A percentile compares a stretch with the other conserved stretches of the same genome.
phyloP scores from a whole-genome alignment of 768 basidiomycete species.

The Leccinum incarnatum region DNA sequence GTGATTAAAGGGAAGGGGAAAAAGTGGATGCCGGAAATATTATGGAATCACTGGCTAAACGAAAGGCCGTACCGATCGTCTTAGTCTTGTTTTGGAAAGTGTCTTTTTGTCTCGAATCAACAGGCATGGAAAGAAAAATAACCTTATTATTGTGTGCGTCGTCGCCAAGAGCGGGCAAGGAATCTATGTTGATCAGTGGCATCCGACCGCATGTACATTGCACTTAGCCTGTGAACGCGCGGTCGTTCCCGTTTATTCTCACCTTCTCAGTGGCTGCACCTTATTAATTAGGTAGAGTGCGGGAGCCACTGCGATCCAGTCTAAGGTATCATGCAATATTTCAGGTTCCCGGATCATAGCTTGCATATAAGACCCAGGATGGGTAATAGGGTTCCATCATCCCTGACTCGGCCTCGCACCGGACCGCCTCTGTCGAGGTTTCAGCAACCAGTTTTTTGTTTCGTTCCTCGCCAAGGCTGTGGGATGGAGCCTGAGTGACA shows the following conservation, averaged over 20 bases:
- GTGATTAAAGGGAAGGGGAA: not conserved
- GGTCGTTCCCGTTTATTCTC: not conserved
- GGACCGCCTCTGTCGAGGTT: not conserved
- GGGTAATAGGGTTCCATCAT: not conserved
- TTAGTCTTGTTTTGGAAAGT: not conserved
- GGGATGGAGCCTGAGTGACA: not conserved
- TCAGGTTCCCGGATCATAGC: not conserved
- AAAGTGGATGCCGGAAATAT: not conserved
- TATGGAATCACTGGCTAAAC: not conserved
- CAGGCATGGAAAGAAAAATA: not conserved
- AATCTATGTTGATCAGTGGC: not conserved
- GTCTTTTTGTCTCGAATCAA: not conserved
- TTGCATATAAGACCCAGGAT: not conserved
- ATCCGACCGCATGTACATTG: not conserved
- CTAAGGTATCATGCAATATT: not conserved
- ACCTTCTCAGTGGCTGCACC: not conserved
- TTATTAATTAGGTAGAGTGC: not conserved
- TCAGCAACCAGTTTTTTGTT: not conserved
- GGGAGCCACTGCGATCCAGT: not conserved
- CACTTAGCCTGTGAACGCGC: not conserved
- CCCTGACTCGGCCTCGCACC: not conserved
- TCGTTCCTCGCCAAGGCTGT: not conserved
- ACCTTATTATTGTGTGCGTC: not conserved
- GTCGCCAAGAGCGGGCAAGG: constrained; percentile 1
- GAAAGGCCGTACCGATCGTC: not conserved